Base-by-base conservation (phyloP, 2,329 filamentous ascomycete genomes). In the Orbilia blumenaviensis region DNA sequence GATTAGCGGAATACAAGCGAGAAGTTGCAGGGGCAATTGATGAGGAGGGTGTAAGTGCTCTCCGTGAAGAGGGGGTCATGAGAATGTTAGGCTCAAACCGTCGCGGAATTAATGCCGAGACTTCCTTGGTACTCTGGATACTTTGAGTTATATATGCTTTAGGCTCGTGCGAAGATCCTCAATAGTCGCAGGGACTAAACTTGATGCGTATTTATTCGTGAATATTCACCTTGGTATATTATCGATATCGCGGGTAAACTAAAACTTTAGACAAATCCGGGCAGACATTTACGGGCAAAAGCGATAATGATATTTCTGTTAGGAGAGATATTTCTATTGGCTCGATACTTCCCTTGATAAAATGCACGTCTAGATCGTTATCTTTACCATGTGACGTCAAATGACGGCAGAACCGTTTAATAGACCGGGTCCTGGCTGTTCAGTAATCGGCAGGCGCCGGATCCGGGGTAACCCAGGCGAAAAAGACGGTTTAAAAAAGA, bases 391-490 rank as follows among this genome's bases (percentile, higher is more conserved):
- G 29, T 38, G 52, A 56, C 32, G 32, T 56, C 52, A 38, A 56
- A 34, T 54, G 2, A 2, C n/a, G 16, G 29, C 25, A 18, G 12
- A 23, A n/a, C 29, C 27, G 16, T 38, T 38, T 56, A 23, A 56
- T 36, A 38, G 16, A 18, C 18, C n/a, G n/a, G n/a, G n/a, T n/a
- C n/a, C n/a, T 23, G 29, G 27, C 16, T 18, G 29, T 38, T 38
- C 3, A 56, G 52, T 56, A 56, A 56, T 56, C 52, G 29, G 32
- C n/a, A n/a, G n/a, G n/a, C n/a, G n/a, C 52, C 52, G 52, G 52
- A 56, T 56, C 52, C 32, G 52, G 52, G 27, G n/a, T 27, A n/a
- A 16, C 5, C 23, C 10, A 48, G 23, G 23, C 44, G 21, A 27
- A 23, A 23, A 9, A 48, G 42, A 29, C 14, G 12, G 34, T 34